Evolutionary conservation across 2,329 filamentous ascomycete genomes (phyloP).

Genomic region (Davidsoniella eucalypti): DNA sequence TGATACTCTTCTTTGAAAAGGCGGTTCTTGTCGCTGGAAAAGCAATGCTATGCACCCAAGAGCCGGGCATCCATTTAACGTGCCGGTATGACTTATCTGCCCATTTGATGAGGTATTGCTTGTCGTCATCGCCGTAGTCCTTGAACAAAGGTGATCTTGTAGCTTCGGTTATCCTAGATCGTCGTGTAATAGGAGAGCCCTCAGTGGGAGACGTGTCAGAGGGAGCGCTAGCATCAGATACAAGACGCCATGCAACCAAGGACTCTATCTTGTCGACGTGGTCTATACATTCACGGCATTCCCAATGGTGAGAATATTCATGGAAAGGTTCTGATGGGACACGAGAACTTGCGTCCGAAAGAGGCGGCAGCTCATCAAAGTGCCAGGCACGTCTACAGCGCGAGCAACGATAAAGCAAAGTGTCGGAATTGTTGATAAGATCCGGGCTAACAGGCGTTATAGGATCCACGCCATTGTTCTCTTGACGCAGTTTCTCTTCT

Average conservation of each 20-base stretch:
- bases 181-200: neutral
- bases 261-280: conserved; percentile 50
- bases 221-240: conserved; percentile 13
- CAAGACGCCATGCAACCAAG: conserved; percentile 80
- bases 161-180: neutral
- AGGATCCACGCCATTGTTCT: conserved; percentile 67
- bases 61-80: conserved; percentile 72
- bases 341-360: conserved; percentile 30
- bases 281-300: conserved; percentile 60
- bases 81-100: conserved; percentile 63
- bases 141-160: conserved; percentile 14
- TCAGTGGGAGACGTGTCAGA: neutral
- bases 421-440: conserved; percentile 58
- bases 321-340: conserved; percentile 31
- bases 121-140: conserved; percentile 46
- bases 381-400: conserved; percentile 68
- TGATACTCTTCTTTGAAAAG: conserved; percentile 56
- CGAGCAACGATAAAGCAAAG: conserved; percentile 69
- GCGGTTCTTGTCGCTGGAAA: conserved; percentile 19
- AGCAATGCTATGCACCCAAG: conserved; percentile 69
- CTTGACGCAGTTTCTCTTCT: conserved; percentile 66
- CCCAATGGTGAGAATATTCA: conserved; percentile 61
- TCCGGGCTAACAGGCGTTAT: conserved; percentile 43
- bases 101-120: conserved; percentile 90
- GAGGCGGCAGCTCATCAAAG: conserved; percentile 58